These are phyloP conservation scores for Prunella vulgaris DNA, from an alignment of 257 asterid genomes.

Conservation along the genomic window DNA sequence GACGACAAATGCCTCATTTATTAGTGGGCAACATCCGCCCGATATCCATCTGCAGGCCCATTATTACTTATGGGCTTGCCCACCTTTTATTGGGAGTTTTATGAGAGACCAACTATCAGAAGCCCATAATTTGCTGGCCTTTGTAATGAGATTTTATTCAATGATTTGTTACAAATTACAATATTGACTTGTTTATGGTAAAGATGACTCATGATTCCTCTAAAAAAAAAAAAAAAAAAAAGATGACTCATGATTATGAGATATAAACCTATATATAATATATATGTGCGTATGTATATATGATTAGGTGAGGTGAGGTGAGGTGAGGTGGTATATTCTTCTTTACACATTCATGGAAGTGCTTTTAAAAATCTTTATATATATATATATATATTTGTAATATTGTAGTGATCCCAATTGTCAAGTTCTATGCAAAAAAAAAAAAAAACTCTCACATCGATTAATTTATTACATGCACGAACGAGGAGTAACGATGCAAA, in stretches of 20 bases:
- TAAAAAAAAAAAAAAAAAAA: too few species aligned
- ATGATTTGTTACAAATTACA: neutral
- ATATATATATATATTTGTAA: too few species aligned
- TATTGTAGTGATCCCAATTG: too few species aligned
- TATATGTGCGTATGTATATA: too few species aligned
- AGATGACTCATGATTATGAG: neutral
- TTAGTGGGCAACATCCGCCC: neutral
- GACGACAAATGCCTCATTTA: neutral
- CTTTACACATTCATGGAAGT: neutral
- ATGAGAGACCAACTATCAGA: neutral
- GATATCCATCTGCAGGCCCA: neutral
- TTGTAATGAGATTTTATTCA: neutral
- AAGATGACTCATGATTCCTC: neutral
- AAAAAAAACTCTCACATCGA: too few species aligned
- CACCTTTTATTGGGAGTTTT: neutral
- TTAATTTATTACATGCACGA: neutral
- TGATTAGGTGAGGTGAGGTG: too few species aligned
- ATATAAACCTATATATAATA: too few species aligned
- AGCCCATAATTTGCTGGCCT: neutral
- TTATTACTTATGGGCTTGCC: neutral
- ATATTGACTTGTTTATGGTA: neutral
- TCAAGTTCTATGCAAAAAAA: too few species aligned
- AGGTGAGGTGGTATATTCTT: too few species aligned
- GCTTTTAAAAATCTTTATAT: neutral
- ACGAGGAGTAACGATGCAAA: neutral